Evolutionary conservation across 805 yeast species (phyloP).

Genomic region (Wickerhamomyces subpelliculosus): DNA sequence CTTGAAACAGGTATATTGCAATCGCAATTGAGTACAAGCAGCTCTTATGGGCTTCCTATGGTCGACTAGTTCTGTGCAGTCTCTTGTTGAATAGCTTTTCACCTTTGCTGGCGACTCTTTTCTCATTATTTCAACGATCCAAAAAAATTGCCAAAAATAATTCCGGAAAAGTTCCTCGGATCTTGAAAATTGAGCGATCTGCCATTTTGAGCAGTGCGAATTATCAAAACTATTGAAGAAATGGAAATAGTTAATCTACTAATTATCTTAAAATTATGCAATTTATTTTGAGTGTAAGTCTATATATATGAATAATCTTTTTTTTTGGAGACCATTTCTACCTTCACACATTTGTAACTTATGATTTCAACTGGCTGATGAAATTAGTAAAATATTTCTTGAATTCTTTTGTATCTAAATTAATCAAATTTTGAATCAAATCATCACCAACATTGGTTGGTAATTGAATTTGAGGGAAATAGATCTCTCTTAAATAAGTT

Average conservation of each 20-base stretch:
- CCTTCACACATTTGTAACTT: neutral
- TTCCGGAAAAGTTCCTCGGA: neutral
- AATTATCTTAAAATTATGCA: too few species aligned
- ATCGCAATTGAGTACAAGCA: too few species aligned
- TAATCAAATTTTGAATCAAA: conserved; percentile 52
- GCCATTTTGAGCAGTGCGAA: too few species aligned
- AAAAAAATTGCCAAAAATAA: neutral
- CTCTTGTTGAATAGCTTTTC: too few species aligned
- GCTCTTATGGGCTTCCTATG: too few species aligned
- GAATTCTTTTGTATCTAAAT: conserved; percentile 54
- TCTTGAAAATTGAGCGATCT: neutral
- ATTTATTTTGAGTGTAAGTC: too few species aligned
- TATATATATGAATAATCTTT: neutral
- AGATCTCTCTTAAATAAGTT: conserved; percentile 43
- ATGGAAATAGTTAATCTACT: too few species aligned
- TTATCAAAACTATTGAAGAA: too few species aligned
- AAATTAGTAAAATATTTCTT: conserved; percentile 58
- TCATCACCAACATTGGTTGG: conserved; percentile 55
- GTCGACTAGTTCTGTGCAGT: too few species aligned
- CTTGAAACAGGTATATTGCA: too few species aligned
- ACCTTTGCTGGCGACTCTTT: neutral
- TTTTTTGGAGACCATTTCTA: neutral
- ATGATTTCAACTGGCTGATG: conserved; percentile 25
- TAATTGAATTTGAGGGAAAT: conserved; percentile 47
- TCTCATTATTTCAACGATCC: neutral